A percentile compares a stretch with the other conserved stretches of the same genome.
These are phyloP conservation scores for Graphilbum sp. DNA, from an alignment of 2,329 filamentous ascomycete species.

Conservation along the genomic window DNA sequence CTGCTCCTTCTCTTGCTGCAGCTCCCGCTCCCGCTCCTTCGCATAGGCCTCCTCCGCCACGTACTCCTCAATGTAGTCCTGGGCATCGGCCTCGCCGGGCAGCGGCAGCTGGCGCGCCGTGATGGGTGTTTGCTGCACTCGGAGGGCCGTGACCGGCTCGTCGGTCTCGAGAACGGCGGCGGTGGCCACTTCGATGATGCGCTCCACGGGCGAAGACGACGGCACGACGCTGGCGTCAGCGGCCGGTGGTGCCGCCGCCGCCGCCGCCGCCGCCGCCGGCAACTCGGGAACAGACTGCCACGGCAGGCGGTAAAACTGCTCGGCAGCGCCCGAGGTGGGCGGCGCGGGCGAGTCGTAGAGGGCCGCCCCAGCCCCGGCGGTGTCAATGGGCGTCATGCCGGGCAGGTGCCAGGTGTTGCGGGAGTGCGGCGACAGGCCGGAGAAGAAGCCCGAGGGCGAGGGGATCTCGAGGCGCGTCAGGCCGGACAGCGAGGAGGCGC, in stretches of 20 bases:
- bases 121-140: slow-evolving; percentile 20
- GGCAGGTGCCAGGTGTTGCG: slow-evolving; percentile 67
- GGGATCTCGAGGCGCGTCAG: slow-evolving; percentile 76
- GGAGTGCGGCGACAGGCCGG: slow-evolving; percentile 58
- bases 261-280: slow-evolving; percentile 7
- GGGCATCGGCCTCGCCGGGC: no score
- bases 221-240: slow-evolving; percentile 15
- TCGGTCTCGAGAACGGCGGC: slow-evolving; percentile 23
- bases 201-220: slow-evolving; percentile 41
- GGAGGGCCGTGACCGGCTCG: slow-evolving; percentile 48
- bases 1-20: no score
- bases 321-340: slow-evolving; percentile 79
- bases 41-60: no score
- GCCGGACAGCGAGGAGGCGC: slow-evolving; percentile 53
- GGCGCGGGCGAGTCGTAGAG: slow-evolving; percentile 37
- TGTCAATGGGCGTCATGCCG: slow-evolving; percentile 28
- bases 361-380: no score
- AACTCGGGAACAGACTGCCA: slow-evolving; percentile 31
- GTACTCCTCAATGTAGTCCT: no score
- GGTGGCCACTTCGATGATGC: slow-evolving; percentile 44
- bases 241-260: slow-evolving; percentile 14
- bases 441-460: slow-evolving; percentile 85
- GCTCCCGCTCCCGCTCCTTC: no score
- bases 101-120: slow-evolving; percentile 15
- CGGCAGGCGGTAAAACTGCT: slow-evolving; percentile 76